These are phyloP conservation scores for Microbotryum intermedium DNA, from an alignment of 1,284 basidiomycete species.

Conservation along the genomic window DNA sequence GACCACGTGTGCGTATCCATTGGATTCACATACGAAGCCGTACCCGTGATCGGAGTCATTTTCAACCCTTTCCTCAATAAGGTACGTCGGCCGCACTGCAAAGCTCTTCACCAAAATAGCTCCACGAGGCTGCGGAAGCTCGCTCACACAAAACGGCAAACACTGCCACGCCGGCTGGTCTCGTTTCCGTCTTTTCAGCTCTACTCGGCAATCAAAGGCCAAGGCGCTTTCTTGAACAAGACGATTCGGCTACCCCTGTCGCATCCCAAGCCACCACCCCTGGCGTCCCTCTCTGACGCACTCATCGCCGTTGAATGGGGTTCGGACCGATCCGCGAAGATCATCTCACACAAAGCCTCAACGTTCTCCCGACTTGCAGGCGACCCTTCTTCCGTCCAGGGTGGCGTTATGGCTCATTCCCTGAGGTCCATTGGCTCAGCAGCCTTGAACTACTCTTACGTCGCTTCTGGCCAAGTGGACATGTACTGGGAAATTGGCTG, in stretches of 20 bases:
- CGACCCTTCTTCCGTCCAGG: constrained; percentile 54
- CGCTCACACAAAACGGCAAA: not conserved
- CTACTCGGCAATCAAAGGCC: constrained; percentile 71
- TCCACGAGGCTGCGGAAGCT: constrained; percentile 43
- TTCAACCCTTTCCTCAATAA: constrained; percentile 82
- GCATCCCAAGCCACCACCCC: constrained; percentile 57
- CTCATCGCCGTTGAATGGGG: constrained; percentile 89
- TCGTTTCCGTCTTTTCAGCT: constrained; percentile 35
- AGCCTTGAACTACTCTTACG: constrained; percentile 71
- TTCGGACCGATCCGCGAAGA: constrained; percentile 55
- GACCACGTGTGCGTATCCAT: constrained; percentile 69
- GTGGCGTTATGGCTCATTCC: constrained; percentile 80
- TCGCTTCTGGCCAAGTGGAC: constrained; percentile 66
- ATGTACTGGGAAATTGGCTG: constrained; percentile 88
- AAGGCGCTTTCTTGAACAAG: constrained; percentile 66
- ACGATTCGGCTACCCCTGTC: constrained; percentile 53
- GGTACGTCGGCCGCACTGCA: too few relatives aligned
- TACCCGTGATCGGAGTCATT: constrained; percentile 73
- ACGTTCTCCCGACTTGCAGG: constrained; percentile 72
- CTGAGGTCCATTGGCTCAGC: constrained; percentile 68
- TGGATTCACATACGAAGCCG: constrained; percentile 71
- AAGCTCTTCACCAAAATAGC: constrained; percentile 39
- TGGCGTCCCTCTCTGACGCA: constrained; percentile 67
- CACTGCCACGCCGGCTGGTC: not conserved
- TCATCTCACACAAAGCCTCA: constrained; percentile 57